Base-by-base conservation (phyloP, 108 stramenopile genomes). In the Cylindrotheca closterium region DNA sequence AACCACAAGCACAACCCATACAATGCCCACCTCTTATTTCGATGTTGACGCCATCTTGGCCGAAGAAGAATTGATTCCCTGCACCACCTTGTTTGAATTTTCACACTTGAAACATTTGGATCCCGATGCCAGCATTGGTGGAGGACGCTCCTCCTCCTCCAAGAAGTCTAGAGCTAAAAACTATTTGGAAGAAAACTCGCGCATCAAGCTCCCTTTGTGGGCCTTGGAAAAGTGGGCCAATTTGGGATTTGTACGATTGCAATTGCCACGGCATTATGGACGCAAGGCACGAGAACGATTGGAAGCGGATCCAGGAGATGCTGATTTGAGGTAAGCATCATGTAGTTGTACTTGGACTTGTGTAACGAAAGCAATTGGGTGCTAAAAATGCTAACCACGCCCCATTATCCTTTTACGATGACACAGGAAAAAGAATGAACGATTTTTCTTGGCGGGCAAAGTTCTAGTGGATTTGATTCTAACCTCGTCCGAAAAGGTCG, bases 61-160 rank as follows among this genome's bases (percentile, higher is more conserved):
- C 26, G 97, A 96, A 70, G 97, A 98, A 74, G 96, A 97, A 58
- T 80, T 96, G 47, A 63, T 98, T 27, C 93, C 93, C 1, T 89
- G 90, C 60, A 80, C 80, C 22, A 95, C 92, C 24, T 58, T 70
- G 15, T 80, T 90, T 63, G 87, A 93, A 8, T 96, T 92, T 58
- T 65, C 79, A 1, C 84, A 89, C 33, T 60, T 98, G 58, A 81
- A 87, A 5, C 83, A 93, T 62, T 71, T 98, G 30, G 96, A 96
- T 58, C 91, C 91, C 3, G 91, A 92, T 42, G 55, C 69, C 12
- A 50, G 30, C 47, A 47, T 24, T 28, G 37, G 15, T 42, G 25
- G 30, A 31, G 24, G 23, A 1, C 33, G 31, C 7, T 5, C 51
- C 10, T 5, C 5, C 10, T 21, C 10, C 19, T 12, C 24, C 18